A percentile compares a stretch with the other conserved stretches of the same genome.
These are phyloP conservation scores for Pseudocercospora crystallina DNA, from an alignment of 2,329 filamentous ascomycete genomes.

Conservation along the genomic window DNA sequence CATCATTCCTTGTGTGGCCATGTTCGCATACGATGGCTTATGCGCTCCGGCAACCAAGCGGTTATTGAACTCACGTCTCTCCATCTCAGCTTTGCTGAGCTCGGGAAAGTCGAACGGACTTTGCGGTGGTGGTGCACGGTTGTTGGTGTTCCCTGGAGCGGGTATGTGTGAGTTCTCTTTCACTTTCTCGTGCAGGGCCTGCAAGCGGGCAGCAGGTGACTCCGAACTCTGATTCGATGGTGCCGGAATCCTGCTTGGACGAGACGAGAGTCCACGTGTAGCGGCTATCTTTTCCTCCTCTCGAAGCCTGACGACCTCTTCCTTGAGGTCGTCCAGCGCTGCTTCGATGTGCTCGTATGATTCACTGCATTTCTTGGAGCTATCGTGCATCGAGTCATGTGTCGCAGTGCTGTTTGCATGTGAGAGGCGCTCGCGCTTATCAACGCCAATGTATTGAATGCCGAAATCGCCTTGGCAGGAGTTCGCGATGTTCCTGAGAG, in stretches of 20 bases:
- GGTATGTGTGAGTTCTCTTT: too few relatives aligned
- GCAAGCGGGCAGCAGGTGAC: conserved; percentile 20
- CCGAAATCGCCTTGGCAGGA: conserved; percentile 15
- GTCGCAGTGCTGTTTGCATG: too few relatives aligned
- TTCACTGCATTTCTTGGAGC: too few relatives aligned
- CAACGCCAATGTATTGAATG: conserved; percentile 5
- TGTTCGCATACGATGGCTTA: conserved; percentile 21
- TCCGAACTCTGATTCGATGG: background rate
- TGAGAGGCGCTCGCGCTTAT: too few relatives aligned
- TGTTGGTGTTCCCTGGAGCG: too few relatives aligned
- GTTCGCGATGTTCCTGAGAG: conserved; percentile 22
- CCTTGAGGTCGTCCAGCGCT: conserved; percentile 25
- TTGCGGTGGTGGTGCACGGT: too few relatives aligned
- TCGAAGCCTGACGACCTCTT: conserved; percentile 17
- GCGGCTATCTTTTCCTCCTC: conserved; percentile 5
- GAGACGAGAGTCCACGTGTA: background rate
- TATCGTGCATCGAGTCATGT: too few relatives aligned
- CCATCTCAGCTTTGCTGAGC: too few relatives aligned
- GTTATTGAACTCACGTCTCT: too few relatives aligned
- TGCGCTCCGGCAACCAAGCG: background rate
- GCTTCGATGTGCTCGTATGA: conserved; percentile 16
- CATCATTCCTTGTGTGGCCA: conserved; percentile 1
- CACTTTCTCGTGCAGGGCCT: conserved; percentile 17
- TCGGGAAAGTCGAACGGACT: too few relatives aligned
- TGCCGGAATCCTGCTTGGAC: conserved; percentile 2